phyloP scores from a whole-genome alignment of 1,139 yeast species.

The Protomyces lactucae-debilis region DNA sequence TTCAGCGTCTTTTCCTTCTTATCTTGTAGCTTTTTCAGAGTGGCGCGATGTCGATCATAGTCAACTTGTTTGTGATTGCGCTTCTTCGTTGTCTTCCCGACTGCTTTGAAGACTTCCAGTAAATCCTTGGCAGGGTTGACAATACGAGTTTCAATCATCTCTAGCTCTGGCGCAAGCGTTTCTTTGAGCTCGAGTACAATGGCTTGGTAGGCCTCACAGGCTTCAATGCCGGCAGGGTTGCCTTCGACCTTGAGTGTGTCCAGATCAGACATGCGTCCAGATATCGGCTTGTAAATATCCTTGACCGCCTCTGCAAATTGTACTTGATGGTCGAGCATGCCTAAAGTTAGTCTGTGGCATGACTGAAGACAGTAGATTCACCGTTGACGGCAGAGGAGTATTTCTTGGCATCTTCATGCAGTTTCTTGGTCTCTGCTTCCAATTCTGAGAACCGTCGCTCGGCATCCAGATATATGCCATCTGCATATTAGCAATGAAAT shows the following conservation, averaged over 20 bases:
- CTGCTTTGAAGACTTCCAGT: conserved; percentile 69
- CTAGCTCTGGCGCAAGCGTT: conserved; percentile 85
- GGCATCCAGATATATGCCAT: conserved; percentile 88
- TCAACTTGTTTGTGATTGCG: conserved; percentile 95
- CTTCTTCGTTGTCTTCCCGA: conserved; percentile 89
- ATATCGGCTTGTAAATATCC: conserved; percentile 91
- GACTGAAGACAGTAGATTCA: not conserved
- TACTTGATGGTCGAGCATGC: conserved; percentile 82
- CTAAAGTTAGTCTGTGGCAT: not conserved
- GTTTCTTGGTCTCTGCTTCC: conserved; percentile 80
- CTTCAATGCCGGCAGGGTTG: conserved; percentile 92
- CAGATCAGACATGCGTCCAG: conserved; percentile 88
- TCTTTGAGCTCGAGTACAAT: conserved; percentile 81
- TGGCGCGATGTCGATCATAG: conserved; percentile 75
- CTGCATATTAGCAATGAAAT: conserved; percentile 48
- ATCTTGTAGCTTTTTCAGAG: conserved; percentile 64
- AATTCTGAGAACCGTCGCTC: conserved; percentile 91
- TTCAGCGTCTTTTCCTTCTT: conserved; percentile 79
- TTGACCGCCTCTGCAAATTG: conserved; percentile 92
- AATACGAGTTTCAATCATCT: conserved; percentile 81
- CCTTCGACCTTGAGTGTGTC: conserved; percentile 80
- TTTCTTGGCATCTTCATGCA: conserved; percentile 83
- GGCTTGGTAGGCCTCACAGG: conserved; percentile 84
- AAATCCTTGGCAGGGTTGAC: conserved; percentile 90
- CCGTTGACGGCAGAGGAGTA: conserved; percentile 88